phyloP scores from a whole-genome alignment of 2,329 filamentous ascomycete species.

The Ilyonectria destructans region DNA sequence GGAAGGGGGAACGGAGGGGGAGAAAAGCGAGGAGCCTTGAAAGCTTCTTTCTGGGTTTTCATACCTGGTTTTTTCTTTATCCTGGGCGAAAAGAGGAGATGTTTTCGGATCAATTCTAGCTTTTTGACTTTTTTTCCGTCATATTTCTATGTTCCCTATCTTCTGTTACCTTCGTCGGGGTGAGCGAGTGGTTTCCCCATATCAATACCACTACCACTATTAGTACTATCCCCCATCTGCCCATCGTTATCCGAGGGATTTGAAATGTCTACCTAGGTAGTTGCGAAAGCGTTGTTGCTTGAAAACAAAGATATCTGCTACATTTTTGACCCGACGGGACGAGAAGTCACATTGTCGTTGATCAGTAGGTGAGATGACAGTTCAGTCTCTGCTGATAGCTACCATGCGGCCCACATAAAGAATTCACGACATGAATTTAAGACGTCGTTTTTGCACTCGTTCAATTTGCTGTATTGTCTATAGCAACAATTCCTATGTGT shows the following conservation, averaged over 20 bases:
- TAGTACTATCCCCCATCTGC: constrained; percentile 14
- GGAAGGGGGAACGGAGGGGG: constrained; percentile 23
- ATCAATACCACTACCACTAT: constrained; percentile 14
- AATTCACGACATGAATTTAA: neutral
- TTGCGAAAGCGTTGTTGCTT: constrained; percentile 29
- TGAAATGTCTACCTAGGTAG: constrained; percentile 34
- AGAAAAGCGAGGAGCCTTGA: constrained; percentile 27
- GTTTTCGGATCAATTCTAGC: constrained; percentile 26
- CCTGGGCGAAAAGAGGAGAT: constrained; percentile 38
- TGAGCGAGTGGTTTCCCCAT: constrained; percentile 10
- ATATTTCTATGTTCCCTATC: constrained; percentile 25
- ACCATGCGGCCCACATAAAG: neutral
- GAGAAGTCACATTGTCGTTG: neutral
- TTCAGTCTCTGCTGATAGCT: neutral
- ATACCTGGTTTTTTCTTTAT: constrained; percentile 30
- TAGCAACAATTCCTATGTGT: neutral
- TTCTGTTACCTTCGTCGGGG: constrained; percentile 29
- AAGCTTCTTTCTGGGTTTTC: constrained; percentile 15
- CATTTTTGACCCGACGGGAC: neutral
- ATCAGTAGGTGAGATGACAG: neutral
- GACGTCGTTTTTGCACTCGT: neutral
- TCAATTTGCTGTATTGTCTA: neutral
- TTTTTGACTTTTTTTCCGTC: constrained; percentile 24
- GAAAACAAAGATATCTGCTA: constrained; percentile 24
- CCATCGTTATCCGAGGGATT: constrained; percentile 20